Evolutionary conservation across 148 eudicot genomes (phyloP), one percentile per base, ranked within the genome.

Genomic region (Diospyros kaki): DNA sequence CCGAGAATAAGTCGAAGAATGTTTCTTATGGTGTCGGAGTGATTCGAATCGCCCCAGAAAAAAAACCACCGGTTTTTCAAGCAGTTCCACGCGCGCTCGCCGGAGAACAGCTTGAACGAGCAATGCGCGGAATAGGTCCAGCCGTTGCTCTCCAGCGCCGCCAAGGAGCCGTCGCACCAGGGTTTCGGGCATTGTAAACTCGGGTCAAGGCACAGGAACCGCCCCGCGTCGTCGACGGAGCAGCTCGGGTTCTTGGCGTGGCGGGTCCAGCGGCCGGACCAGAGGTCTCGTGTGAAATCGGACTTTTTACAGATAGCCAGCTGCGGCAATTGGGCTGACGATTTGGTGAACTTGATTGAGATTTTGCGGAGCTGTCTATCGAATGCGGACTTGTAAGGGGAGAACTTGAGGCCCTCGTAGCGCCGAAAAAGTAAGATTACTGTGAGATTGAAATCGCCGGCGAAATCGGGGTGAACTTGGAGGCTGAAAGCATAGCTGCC

Each of bases 31-130:
- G 98, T 93, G 75, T 96, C 99, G 54, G 94, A 91, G 71, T 96
- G 99, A 71, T 96, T 96, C 50, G 99, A 96, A 66, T 96, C 99
- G 0, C 99, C 99, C 99, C 99, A 96, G 65, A 91, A 91, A 84
- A 96, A 91, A 14, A 93, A 69, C 99, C 99, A 96, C 0, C 84
- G 85, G 11, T 82, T 77, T 54, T 81, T 84, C 78, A 96, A 75
- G 79, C 99, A 91, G 73, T 86, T 77, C 99, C 99, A 96, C 52
- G 99, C 93, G 12, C 79, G 76, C 59, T 82, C 77, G 28, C 66
- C 41, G 0, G 85, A 64, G 9, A 83, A 86, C 53, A 96, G 44
- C 39, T 80, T 86, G 77, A 96, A 96, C 7, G 97, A 87, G 73
- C 99, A 96, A 81, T 96, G 99, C 2, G 98, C 77, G 4, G 99